Conservation (phyloP, 495 filamentous ascomycete species). For the Hypoxylon cercidicola region DNA sequence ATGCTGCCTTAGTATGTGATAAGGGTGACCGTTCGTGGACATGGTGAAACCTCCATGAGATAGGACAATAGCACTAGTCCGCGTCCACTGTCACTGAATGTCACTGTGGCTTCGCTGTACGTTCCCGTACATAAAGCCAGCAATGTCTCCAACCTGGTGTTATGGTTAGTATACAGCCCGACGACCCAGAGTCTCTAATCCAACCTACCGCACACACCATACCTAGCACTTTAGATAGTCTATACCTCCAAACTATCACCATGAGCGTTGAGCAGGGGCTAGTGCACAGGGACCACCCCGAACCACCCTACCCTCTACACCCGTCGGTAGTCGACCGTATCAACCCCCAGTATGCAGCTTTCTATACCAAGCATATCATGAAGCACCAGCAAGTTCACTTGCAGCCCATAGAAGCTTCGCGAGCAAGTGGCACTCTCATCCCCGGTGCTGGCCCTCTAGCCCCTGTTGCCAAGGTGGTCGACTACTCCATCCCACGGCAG, state of each 20-base stretch:
- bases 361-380: constrained; percentile 65
- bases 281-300: constrained; percentile 27
- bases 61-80: constrained; percentile 7
- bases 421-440: constrained; percentile 62
- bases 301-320: constrained; percentile 67
- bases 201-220: not conserved
- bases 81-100: not conserved
- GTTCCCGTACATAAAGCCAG: no score
- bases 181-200: constrained; percentile 1
- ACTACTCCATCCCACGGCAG: constrained; percentile 57
- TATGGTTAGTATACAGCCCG: no score
- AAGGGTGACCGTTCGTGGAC: constrained; percentile 2
- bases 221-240: not conserved
- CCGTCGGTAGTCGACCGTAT: constrained; percentile 58
- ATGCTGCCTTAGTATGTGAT: constrained; percentile 2
- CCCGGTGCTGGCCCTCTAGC: constrained; percentile 64
- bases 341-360: constrained; percentile 63
- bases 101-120: no score
- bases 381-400: constrained; percentile 55
- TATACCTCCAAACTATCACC: constrained; percentile 2
- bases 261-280: constrained; percentile 34
- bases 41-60: not conserved
- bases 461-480: constrained; percentile 61
- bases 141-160: no score
- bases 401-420: constrained; percentile 63